Evolutionary conservation across 2,329 filamentous ascomycete genomes (phyloP).

Genomic region (Cladosporium sp.): DNA sequence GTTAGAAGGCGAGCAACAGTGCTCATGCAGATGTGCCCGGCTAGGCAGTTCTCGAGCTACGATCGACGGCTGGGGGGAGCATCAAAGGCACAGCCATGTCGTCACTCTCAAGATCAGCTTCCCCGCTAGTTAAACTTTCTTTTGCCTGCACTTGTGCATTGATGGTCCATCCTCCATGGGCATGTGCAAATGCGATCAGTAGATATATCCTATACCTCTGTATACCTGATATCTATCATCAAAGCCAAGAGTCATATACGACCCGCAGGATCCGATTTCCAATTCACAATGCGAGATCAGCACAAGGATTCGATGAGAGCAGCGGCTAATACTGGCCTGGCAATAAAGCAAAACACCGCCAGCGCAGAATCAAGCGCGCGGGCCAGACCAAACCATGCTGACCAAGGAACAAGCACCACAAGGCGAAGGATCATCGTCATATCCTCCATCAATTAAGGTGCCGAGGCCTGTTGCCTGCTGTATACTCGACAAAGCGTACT

Average conservation of each 20-base stretch:
- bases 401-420: neutral
- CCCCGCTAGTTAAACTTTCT: neutral
- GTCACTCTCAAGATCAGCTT: neutral
- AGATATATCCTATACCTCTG: too few relatives aligned
- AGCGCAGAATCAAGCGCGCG: neutral
- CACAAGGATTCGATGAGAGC: neutral
- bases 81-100: neutral
- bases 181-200: neutral
- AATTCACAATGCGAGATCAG: neutral
- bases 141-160: neutral
- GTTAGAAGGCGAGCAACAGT: neutral
- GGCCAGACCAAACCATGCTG: neutral
- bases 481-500: neutral
- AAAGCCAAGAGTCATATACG: neutral
- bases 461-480: neutral
- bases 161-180: neutral
- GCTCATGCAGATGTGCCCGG: neutral
- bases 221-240: too few relatives aligned
- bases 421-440: neutral
- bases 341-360: neutral
- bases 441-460: too few relatives aligned
- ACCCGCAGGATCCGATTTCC: neutral
- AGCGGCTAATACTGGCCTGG: neutral
- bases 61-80: neutral
- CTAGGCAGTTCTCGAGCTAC: neutral